Conservation (phyloP, 2,329 filamentous ascomycete species). For the Fusarium sp. region DNA sequence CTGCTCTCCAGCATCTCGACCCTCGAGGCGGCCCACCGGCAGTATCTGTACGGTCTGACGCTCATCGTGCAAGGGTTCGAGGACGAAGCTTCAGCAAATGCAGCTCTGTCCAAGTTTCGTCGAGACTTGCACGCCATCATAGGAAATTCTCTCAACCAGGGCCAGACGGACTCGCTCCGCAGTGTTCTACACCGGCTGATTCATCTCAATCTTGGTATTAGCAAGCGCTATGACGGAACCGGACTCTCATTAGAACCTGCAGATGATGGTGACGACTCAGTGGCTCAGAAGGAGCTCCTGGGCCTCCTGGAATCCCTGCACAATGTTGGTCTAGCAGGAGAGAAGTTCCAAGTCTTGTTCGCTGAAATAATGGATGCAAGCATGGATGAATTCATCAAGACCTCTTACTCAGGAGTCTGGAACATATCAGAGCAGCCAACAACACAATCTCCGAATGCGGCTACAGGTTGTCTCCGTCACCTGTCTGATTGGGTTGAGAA, state of each 20-base stretch:
- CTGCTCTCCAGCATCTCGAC: slow-evolving; percentile 69
- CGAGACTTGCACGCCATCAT: slow-evolving; percentile 77
- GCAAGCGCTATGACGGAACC: slow-evolving; percentile 33
- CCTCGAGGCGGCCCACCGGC: slow-evolving; percentile 72
- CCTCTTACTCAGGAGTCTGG: slow-evolving; percentile 77
- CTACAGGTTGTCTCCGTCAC: slow-evolving; percentile 70
- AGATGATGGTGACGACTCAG: slow-evolving; percentile 52
- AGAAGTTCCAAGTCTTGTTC: slow-evolving; percentile 79
- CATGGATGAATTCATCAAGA: slow-evolving; percentile 74
- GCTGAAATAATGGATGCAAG: slow-evolving; percentile 79
- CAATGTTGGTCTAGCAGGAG: slow-evolving; percentile 78
- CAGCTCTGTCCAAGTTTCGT: slow-evolving; percentile 67
- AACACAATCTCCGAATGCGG: slow-evolving; percentile 46
- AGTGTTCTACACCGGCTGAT: slow-evolving; percentile 69
- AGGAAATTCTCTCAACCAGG: slow-evolving; percentile 72
- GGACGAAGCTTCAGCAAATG: slow-evolving; percentile 54
- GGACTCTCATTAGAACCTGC: slow-evolving; percentile 30
- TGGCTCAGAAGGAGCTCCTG: slow-evolving; percentile 67
- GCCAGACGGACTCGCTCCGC: slow-evolving; percentile 69
- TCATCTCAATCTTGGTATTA: slow-evolving; percentile 61
- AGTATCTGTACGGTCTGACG: slow-evolving; percentile 70
- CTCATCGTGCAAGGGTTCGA: slow-evolving; percentile 66
- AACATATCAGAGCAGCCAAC: slow-evolving; percentile 40
- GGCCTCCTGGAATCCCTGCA: slow-evolving; percentile 72
- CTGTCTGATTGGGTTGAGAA: slow-evolving; percentile 79